Percentiles rank a stretch among this genome's conserved stretches.
Conservation (phyloP, 257 asterid genomes). For the Penstemon newberryi region DNA sequence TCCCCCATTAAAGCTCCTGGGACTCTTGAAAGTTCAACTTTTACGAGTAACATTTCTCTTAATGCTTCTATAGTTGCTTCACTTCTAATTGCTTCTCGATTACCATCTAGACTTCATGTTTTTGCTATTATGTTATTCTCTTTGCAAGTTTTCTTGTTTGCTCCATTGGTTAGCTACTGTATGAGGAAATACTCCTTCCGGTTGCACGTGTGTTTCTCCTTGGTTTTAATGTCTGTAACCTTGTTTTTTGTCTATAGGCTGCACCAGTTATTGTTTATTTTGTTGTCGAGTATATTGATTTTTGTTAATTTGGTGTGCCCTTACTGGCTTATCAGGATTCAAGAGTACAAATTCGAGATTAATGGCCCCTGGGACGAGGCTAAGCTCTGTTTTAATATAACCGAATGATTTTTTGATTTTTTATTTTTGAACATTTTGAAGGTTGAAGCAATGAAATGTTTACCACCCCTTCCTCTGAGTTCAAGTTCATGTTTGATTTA, state of each 20-base stretch:
- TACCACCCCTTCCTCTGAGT: too few relatives aligned
- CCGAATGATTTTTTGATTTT: slow-evolving; percentile 40
- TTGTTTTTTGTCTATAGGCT: slow-evolving; percentile 46
- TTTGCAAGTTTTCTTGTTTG: slow-evolving; percentile 83
- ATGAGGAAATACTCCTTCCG: slow-evolving; percentile 67
- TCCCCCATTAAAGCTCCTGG: slow-evolving; percentile 46
- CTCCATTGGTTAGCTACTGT: slow-evolving; percentile 73
- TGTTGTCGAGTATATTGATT: slow-evolving; percentile 51
- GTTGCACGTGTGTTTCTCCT: slow-evolving; percentile 67
- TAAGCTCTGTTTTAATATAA: slow-evolving; percentile 76
- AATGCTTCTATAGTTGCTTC: slow-evolving; percentile 92
- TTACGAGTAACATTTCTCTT: slow-evolving; percentile 46
- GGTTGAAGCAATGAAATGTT: too few relatives aligned
- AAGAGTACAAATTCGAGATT: slow-evolving; percentile 88
- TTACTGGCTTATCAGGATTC: slow-evolving; percentile 87
- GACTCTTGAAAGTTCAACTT: slow-evolving; percentile 55
- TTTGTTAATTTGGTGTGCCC: slow-evolving; percentile 86
- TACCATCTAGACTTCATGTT: slow-evolving; percentile 84
- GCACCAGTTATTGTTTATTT: slow-evolving; percentile 59
- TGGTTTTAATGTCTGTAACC: slow-evolving; percentile 53
- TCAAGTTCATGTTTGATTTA: too few relatives aligned
- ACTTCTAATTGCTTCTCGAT: slow-evolving; percentile 82
- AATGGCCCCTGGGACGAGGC: slow-evolving; percentile 99
- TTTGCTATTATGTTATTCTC: slow-evolving; percentile 82
- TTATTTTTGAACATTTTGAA: slow-evolving; percentile 12